Evolutionary conservation across 805 yeast genomes (phyloP).

Genomic region (Kodamaea nitidulidarum): DNA sequence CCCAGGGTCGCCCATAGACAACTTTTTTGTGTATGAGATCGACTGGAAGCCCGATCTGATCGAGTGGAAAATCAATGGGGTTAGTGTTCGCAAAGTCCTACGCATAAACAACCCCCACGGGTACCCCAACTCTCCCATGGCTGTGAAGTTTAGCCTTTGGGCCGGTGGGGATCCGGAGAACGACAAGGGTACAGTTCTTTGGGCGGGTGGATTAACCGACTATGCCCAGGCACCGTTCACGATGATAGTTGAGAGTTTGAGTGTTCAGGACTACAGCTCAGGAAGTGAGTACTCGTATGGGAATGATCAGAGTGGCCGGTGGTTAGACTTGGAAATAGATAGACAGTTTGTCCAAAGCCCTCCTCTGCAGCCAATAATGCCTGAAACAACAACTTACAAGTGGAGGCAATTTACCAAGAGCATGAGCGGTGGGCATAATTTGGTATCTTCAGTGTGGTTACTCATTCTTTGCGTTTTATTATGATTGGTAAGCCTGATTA

Average conservation of each 20-base stretch:
- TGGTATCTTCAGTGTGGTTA: neutral
- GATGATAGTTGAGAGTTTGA: constrained; percentile 24
- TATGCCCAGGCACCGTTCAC: constrained; percentile 28
- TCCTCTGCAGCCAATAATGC: neutral
- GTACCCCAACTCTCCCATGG: constrained; percentile 36
- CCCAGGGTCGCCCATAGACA: constrained; percentile 20
- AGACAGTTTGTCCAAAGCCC: neutral
- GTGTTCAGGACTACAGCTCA: constrained; percentile 24
- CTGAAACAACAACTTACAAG: neutral
- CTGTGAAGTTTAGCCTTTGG: constrained; percentile 36
- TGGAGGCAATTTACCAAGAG: neutral
- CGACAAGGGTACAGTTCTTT: constrained; percentile 31
- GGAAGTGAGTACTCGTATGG: constrained; percentile 31
- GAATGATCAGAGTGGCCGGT: constrained; percentile 13
- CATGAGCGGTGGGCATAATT: neutral
- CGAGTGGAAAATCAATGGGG: constrained; percentile 29
- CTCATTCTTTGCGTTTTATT: neutral
- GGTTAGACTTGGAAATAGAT: constrained; percentile 11
- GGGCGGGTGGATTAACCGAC: constrained; percentile 40
- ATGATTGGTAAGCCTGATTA: no score
- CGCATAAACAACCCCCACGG: constrained; percentile 22
- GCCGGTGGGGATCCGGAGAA: constrained; percentile 38
- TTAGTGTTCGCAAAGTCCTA: constrained; percentile 20
- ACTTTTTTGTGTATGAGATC: constrained; percentile 28
- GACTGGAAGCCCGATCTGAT: constrained; percentile 35